Conservation (phyloP, 1,284 basidiomycete species). For the Sanghuangporus sanghuang region DNA sequence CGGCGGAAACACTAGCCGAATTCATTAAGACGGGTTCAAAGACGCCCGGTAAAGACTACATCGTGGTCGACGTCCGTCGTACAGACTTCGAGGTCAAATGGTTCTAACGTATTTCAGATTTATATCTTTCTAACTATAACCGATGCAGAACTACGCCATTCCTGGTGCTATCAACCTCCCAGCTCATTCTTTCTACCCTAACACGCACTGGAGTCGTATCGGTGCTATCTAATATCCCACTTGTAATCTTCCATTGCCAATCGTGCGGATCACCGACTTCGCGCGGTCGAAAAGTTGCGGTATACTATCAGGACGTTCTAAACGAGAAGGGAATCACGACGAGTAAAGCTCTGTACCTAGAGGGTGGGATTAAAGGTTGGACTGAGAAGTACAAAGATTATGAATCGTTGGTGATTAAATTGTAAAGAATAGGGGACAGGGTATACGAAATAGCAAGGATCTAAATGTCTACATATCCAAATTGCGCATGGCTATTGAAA, state of each 20-base stretch:
- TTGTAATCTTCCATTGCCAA: conserved; percentile 17
- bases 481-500: background rate
- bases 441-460: background rate
- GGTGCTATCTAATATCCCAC: conserved; percentile 8
- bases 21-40: conserved; percentile 10
- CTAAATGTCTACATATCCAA: background rate
- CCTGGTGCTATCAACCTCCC: conserved; percentile 19
- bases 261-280: conserved; percentile 13
- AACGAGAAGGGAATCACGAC: conserved; percentile 14
- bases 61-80: conserved; percentile 15
- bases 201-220: conserved; percentile 12
- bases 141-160: conserved; percentile 12
- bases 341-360: conserved; percentile 14
- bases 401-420: conserved; percentile 3
- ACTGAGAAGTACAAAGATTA: conserved; percentile 14
- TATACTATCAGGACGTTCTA: conserved; percentile 13
- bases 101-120: background rate
- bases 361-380: conserved; percentile 18
- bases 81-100: conserved; percentile 15
- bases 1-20: conserved; percentile 7
- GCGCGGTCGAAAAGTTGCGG: conserved; percentile 13
- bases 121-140: background rate
- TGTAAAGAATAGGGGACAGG: background rate
- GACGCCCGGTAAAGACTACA: conserved; percentile 11
- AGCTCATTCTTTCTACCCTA: conserved; percentile 16